A percentile compares a stretch with the other conserved stretches of the same genome.
Conservation (phyloP, 805 yeast genomes). For the Clavispora santaluciae region DNA sequence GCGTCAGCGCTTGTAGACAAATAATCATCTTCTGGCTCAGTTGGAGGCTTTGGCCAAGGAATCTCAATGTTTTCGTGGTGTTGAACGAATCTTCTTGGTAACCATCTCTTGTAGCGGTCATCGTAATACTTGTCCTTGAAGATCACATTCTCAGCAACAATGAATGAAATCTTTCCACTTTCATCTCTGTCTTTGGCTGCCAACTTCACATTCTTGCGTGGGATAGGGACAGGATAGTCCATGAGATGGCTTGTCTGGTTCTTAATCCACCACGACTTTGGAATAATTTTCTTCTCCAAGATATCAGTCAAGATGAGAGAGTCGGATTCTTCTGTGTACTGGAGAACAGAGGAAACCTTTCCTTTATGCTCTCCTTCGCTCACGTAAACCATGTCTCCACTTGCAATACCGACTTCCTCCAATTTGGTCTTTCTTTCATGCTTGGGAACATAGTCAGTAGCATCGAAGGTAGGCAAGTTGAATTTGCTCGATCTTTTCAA, state of each 20-base stretch:
- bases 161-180: slow-evolving; percentile 57
- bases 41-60: slow-evolving; percentile 83
- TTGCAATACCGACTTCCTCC: slow-evolving; percentile 56
- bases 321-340: slow-evolving; percentile 56
- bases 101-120: slow-evolving; percentile 60
- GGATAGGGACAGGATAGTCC: slow-evolving; percentile 61
- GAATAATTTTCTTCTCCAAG: slow-evolving; percentile 61
- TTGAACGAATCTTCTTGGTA: slow-evolving; percentile 74
- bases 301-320: slow-evolving; percentile 65
- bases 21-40: slow-evolving; percentile 48
- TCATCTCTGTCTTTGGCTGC: slow-evolving; percentile 75
- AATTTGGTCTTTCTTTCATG: slow-evolving; percentile 37
- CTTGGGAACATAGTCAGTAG: slow-evolving; percentile 16
- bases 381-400: slow-evolving; percentile 76
- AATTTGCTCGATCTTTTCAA: slow-evolving; percentile 19
- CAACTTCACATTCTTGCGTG: slow-evolving; percentile 58
- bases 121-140: slow-evolving; percentile 72
- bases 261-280: slow-evolving; percentile 66
- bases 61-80: slow-evolving; percentile 65
- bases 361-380: slow-evolving; percentile 69
- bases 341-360: slow-evolving; percentile 62
- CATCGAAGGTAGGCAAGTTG: slow-evolving; percentile 34
- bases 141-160: slow-evolving; percentile 72
- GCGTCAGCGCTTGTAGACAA: slow-evolving; percentile 52
- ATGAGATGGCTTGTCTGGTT: slow-evolving; percentile 69